Conservation (phyloP, 139 green algal genomes). For the Tetradesmus lagerheimii region DNA sequence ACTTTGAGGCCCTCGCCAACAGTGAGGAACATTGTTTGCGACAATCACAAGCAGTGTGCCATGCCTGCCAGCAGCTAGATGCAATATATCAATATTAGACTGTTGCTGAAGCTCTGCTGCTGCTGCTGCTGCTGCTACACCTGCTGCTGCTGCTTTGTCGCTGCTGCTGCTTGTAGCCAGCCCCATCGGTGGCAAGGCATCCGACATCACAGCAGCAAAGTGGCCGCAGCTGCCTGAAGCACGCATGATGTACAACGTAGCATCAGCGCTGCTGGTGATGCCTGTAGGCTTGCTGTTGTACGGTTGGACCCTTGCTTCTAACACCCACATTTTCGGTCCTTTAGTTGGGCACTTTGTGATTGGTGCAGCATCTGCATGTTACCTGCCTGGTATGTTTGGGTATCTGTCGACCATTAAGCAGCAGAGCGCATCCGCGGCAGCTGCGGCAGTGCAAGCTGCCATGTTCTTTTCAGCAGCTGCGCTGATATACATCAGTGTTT, state of each 20-base stretch:
- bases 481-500: slow-evolving; percentile 19
- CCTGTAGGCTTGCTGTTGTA: neutral
- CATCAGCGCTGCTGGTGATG: neutral
- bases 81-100: too few species aligned
- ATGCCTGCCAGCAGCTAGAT: too few species aligned
- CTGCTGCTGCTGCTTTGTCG: neutral
- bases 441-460: slow-evolving; percentile 4
- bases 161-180: neutral
- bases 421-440: slow-evolving; percentile 18
- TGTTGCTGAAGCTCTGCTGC: neutral
- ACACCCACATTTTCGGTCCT: slow-evolving; percentile 18
- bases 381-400: slow-evolving; percentile 10
- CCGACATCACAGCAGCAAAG: slow-evolving; percentile 15
- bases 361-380: neutral
- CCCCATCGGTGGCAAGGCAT: neutral
- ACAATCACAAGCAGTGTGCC: too few species aligned
- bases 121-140: neutral
- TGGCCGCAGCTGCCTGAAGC: neutral
- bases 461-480: slow-evolving; percentile 33
- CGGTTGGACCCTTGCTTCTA: slow-evolving; percentile 10
- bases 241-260: neutral
- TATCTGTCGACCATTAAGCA: slow-evolving; percentile 45
- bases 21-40: too few species aligned
- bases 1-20: too few species aligned
- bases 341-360: slow-evolving; percentile 22